These are phyloP conservation scores for Boletus edulis DNA, from an alignment of 768 basidiomycete species.

Conservation along the genomic window DNA sequence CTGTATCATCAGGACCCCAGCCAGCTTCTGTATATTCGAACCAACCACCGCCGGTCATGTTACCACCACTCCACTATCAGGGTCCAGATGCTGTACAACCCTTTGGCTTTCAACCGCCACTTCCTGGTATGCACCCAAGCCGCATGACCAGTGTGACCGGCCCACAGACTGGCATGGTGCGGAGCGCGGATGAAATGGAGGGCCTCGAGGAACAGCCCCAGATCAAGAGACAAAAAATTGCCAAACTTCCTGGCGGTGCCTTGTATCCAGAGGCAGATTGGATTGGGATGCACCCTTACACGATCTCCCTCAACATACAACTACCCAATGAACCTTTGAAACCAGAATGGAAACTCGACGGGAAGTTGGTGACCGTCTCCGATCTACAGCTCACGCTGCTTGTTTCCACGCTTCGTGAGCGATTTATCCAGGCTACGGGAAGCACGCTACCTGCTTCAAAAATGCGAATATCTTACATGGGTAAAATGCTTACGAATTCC, in stretches of 20 bases:
- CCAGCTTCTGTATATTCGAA: slow-evolving; percentile 70
- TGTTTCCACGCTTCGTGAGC: slow-evolving; percentile 87
- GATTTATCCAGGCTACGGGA: slow-evolving; percentile 75
- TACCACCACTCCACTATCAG: slow-evolving; percentile 83
- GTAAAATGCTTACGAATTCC: slow-evolving; percentile 86
- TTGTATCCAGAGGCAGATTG: slow-evolving; percentile 88
- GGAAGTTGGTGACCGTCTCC: slow-evolving; percentile 68
- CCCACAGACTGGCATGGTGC: slow-evolving; percentile 67
- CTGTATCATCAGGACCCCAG: slow-evolving; percentile 88
- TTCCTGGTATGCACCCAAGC: slow-evolving; percentile 67
- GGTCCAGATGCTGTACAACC: slow-evolving; percentile 73
- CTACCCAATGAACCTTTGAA: slow-evolving; percentile 79
- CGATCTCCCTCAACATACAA: slow-evolving; percentile 82
- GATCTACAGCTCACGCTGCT: slow-evolving; percentile 83
- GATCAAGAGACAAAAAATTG: slow-evolving; percentile 84
- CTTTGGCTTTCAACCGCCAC: slow-evolving; percentile 74
- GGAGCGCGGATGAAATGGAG: slow-evolving; percentile 81
- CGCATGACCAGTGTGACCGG: slow-evolving; percentile 64
- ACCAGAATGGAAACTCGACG: slow-evolving; percentile 93
- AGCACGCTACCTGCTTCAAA: slow-evolving; percentile 78
- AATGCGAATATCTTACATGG: slow-evolving; percentile 74
- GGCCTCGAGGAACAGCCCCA: slow-evolving; percentile 69
- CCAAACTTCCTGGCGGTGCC: slow-evolving; percentile 81
- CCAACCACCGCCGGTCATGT: slow-evolving; percentile 70
- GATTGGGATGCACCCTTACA: slow-evolving; percentile 88